These are phyloP conservation scores for Zalaria sp. DNA, from an alignment of 2,329 filamentous ascomycete genomes.

Conservation along the genomic window DNA sequence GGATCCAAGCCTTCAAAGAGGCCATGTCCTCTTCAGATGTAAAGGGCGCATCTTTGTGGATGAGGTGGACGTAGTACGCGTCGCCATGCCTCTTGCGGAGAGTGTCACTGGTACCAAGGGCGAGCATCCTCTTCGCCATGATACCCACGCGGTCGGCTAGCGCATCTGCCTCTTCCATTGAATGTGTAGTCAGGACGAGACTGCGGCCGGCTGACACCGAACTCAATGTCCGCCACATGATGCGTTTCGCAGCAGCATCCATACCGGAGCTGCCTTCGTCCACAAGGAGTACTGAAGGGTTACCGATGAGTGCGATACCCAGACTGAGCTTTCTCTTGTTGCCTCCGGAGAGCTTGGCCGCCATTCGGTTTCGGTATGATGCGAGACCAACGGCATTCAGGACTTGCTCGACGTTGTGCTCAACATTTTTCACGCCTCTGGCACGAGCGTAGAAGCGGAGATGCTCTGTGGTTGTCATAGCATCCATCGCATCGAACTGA, in stretches of 20 bases:
- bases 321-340: conserved; percentile 89
- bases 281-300: conserved; percentile 72
- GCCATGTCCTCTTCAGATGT: conserved; percentile 57
- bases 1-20: conserved; percentile 52
- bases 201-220: conserved; percentile 63
- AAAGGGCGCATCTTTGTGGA: conserved; percentile 60
- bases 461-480: conserved; percentile 81
- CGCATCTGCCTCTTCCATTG: conserved; percentile 90
- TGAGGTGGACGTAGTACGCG: conserved; percentile 66
- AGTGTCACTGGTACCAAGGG: conserved; percentile 60
- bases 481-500: conserved; percentile 62
- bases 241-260: conserved; percentile 77
- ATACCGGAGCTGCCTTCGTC: conserved; percentile 84
- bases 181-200: conserved; percentile 79
- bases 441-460: conserved; percentile 77
- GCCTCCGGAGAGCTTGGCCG: conserved; percentile 67
- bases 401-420: conserved; percentile 65
- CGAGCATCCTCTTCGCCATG: conserved; percentile 73
- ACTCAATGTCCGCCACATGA: conserved; percentile 82
- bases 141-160: conserved; percentile 75
- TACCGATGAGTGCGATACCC: conserved; percentile 84
- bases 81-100: conserved; percentile 66
- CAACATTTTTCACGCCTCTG: conserved; percentile 60
- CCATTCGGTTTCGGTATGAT: conserved; percentile 60
- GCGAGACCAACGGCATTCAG: conserved; percentile 67